Conservation (phyloP, 1,139 yeast species). For the Petasospora fabianii region DNA sequence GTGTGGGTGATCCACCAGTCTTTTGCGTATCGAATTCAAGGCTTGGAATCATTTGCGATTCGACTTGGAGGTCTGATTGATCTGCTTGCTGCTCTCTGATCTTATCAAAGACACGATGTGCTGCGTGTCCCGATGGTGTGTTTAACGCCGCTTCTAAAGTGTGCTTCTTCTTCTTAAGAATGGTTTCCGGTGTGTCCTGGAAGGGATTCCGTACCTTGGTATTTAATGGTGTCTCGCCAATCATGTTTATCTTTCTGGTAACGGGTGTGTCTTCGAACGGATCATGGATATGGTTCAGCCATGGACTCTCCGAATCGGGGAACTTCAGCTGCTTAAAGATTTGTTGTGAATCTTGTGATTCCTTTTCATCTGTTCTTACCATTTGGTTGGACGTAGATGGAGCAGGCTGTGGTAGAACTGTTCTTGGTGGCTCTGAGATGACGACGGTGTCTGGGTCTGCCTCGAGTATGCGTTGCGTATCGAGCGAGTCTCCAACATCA, state of each 20-base stretch:
- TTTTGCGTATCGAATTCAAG: slow-evolving; percentile 17
- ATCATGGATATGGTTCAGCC: slow-evolving; percentile 21
- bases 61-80: slow-evolving; percentile 21
- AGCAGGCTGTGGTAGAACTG: background rate
- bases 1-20: slow-evolving; percentile 6
- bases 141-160: background rate
- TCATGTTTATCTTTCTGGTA: slow-evolving; percentile 5
- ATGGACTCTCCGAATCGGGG: slow-evolving; percentile 19
- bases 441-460: slow-evolving; percentile 10
- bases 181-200: slow-evolving; percentile 13
- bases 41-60: slow-evolving; percentile 21
- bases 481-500: slow-evolving; percentile 17
- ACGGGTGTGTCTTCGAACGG: slow-evolving; percentile 21
- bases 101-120: slow-evolving; percentile 21
- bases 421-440: slow-evolving; percentile 3
- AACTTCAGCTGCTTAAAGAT: slow-evolving; percentile 8
- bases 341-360: slow-evolving; percentile 11
- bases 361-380: background rate
- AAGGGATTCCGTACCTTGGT: slow-evolving; percentile 15
- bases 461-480: slow-evolving; percentile 19
- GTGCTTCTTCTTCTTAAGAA: background rate
- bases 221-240: slow-evolving; percentile 22
- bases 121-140: slow-evolving; percentile 15
- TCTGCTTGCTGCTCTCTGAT: slow-evolving; percentile 21
- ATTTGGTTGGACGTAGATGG: no score